phyloP scores from a whole-genome alignment of 768 basidiomycete genomes.

The Phanerochaete carnosa region DNA sequence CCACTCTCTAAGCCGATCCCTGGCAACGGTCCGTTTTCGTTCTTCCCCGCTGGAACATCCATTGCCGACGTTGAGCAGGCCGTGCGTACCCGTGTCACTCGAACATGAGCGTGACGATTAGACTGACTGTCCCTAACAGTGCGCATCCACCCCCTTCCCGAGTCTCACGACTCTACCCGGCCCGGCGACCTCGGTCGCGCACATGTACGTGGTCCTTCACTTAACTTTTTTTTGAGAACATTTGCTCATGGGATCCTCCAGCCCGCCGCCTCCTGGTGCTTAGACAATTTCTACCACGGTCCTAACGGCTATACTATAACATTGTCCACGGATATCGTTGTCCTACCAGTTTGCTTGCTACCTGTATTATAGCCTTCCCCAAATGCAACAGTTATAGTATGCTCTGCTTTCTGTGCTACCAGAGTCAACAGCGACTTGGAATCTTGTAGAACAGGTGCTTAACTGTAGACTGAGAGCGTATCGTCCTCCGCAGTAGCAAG shows the following conservation, averaged over 20 bases:
- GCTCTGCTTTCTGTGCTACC: too few relatives aligned
- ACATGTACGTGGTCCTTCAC: slow-evolving; percentile 12
- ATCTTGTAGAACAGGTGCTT: too few relatives aligned
- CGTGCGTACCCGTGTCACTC: slow-evolving; percentile 6
- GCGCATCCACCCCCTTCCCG: slow-evolving; percentile 20
- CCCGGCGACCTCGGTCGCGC: slow-evolving; percentile 20
- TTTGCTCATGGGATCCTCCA: too few relatives aligned
- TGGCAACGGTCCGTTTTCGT: background rate
- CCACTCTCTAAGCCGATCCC: slow-evolving; percentile 10
- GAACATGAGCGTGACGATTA: too few relatives aligned
- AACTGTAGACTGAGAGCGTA: too few relatives aligned
- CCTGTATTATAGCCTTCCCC: background rate
- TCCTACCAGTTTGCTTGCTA: background rate
- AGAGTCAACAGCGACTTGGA: too few relatives aligned
- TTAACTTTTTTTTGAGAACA: too few relatives aligned
- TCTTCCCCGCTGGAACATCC: slow-evolving; percentile 21
- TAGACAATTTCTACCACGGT: background rate
- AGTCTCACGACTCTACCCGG: slow-evolving; percentile 26
- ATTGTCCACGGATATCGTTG: background rate
- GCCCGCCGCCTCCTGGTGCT: background rate
- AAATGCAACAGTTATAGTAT: too few relatives aligned
- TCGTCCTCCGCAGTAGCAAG: too few relatives aligned
- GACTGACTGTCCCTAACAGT: slow-evolving; percentile 9
- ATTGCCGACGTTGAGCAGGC: slow-evolving; percentile 25
- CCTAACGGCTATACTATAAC: background rate